Percentiles rank a stretch among this genome's conserved stretches.
These are phyloP conservation scores for Cyclotella choctawhatcheeana DNA, from an alignment of 108 stramenopile species.

Conservation along the genomic window DNA sequence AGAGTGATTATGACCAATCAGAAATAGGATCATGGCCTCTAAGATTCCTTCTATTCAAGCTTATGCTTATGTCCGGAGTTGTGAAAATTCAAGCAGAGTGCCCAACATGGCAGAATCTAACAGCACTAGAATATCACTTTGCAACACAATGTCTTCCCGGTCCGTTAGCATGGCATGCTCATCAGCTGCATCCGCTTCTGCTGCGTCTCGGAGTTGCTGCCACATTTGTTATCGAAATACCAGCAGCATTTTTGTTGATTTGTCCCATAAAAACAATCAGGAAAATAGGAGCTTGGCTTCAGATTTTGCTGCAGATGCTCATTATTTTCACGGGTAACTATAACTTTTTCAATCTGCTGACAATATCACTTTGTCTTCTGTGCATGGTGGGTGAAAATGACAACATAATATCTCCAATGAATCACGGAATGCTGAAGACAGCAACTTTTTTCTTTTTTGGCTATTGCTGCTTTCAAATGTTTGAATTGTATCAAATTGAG, in stretches of 20 bases:
- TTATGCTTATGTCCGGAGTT: conserved; percentile 80
- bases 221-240: conserved; percentile 74
- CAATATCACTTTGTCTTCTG: conserved; percentile 61
- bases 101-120: conserved; percentile 75
- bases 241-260: conserved; percentile 59
- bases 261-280: conserved; percentile 44
- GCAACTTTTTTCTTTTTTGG: conserved; percentile 19
- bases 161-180: conserved; percentile 63
- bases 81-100: conserved; percentile 78
- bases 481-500: conserved; percentile 20
- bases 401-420: not conserved
- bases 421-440: not conserved
- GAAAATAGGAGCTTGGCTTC: conserved; percentile 53
- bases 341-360: conserved; percentile 83
- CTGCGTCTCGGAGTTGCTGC: conserved; percentile 60
- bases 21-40: conserved; percentile 49
- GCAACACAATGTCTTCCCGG: conserved; percentile 74
- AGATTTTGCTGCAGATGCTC: conserved; percentile 64
- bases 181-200: conserved; percentile 61
- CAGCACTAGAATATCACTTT: conserved; percentile 81
- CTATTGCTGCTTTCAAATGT: conserved; percentile 39
- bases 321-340: conserved; percentile 78
- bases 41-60: conserved; percentile 67
- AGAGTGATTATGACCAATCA: too few relatives aligned
- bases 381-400: conserved; percentile 38